phyloP scores from a whole-genome alignment of 352 stramenopile genomes.

The Phytopythium aichiense region DNA sequence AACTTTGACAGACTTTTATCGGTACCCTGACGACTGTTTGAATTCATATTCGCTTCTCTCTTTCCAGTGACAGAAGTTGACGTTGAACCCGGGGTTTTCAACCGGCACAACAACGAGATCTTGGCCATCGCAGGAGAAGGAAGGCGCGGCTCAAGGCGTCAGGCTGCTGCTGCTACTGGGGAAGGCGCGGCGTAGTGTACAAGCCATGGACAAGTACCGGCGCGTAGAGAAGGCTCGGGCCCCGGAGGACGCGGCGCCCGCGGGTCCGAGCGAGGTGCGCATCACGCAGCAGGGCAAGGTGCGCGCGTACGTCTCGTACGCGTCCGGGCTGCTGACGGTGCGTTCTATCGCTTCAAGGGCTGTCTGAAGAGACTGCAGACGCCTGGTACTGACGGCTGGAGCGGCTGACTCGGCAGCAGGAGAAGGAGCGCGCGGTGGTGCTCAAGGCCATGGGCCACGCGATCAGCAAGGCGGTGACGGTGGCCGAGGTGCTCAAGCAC shows the following conservation, averaged over 20 bases:
- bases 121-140: no score
- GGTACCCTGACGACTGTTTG: not conserved
- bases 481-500: constrained; percentile 83
- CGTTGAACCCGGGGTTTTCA: not conserved
- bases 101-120: not conserved
- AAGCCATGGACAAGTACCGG: constrained; percentile 80
- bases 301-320: constrained; percentile 79
- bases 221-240: constrained; percentile 62
- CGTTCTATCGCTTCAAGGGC: constrained; percentile 6
- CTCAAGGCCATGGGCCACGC: constrained; percentile 82
- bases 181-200: no score
- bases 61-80: not conserved
- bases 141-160: no score
- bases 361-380: no score
- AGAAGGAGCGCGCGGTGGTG: constrained; percentile 55
- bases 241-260: constrained; percentile 35
- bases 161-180: no score
- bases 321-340: constrained; percentile 65
- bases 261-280: constrained; percentile 72
- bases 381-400: not conserved
- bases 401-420: constrained; percentile 18
- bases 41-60: not conserved
- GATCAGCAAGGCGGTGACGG: constrained; percentile 83
- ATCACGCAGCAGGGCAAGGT: constrained; percentile 83
- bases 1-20: not conserved